phyloP scores from a whole-genome alignment of 2,329 filamentous ascomycete genomes.

The Falciphora oryzae region DNA sequence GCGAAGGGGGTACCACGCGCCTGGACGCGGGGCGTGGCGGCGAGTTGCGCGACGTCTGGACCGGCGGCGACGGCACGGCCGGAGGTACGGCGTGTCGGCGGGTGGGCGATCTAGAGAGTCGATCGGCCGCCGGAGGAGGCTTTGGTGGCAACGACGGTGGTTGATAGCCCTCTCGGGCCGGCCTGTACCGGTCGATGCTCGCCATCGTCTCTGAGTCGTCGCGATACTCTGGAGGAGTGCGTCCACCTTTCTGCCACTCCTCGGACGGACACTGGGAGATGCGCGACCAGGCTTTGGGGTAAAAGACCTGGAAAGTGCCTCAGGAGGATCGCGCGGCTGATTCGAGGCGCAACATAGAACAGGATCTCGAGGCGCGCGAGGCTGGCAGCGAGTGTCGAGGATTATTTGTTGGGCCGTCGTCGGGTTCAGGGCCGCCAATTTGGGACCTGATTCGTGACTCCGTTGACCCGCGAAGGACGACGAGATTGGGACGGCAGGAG shows the following conservation, averaged over 20 bases:
- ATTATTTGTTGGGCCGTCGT: background rate
- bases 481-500: too few species aligned
- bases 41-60: slow-evolving; percentile 48
- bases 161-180: slow-evolving; percentile 47
- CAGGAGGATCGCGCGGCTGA: background rate
- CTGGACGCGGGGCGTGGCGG: slow-evolving; percentile 44
- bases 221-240: background rate
- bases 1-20: slow-evolving; percentile 31
- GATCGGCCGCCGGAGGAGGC: slow-evolving; percentile 31
- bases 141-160: slow-evolving; percentile 39
- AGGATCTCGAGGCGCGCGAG: background rate
- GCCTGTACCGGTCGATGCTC: slow-evolving; percentile 54
- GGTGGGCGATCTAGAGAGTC: slow-evolving; percentile 43
- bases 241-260: background rate
- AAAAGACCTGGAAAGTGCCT: background rate
- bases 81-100: slow-evolving; percentile 51
- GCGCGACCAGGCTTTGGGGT: too few species aligned
- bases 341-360: background rate
- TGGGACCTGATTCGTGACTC: background rate
- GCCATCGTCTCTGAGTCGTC: slow-evolving; percentile 39
- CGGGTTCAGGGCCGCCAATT: background rate
- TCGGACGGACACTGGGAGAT: too few species aligned
- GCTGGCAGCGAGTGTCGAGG: background rate
- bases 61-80: slow-evolving; percentile 55
- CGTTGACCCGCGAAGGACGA: background rate